These are phyloP conservation scores for Aspergillus arachidicola DNA, from an alignment of 2,329 filamentous ascomycete species.

Conservation along the genomic window DNA sequence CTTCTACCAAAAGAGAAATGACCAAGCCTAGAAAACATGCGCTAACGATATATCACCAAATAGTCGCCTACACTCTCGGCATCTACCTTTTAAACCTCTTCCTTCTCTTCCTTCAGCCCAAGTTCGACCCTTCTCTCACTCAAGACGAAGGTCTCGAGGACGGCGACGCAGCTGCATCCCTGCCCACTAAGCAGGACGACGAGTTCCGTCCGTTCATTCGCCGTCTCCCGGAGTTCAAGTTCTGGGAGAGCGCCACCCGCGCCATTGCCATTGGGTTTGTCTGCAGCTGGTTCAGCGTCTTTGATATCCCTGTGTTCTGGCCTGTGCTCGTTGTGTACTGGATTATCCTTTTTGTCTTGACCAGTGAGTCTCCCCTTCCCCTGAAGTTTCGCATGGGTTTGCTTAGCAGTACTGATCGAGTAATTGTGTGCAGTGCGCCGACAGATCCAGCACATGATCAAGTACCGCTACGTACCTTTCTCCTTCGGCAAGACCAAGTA, in stretches of 20 bases:
- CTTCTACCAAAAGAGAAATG: background rate
- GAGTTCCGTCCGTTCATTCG: slow-evolving; percentile 98
- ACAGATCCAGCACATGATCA: slow-evolving; percentile 99
- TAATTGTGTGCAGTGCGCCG: slow-evolving; percentile 72
- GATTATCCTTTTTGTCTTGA: slow-evolving; percentile 93
- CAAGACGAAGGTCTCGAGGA: slow-evolving; percentile 97
- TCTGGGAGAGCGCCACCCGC: slow-evolving; percentile 95
- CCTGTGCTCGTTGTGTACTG: slow-evolving; percentile 97
- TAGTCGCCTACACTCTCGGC: slow-evolving; percentile 94
- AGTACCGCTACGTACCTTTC: slow-evolving; percentile 97
- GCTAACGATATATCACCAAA: background rate
- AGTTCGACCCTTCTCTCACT: slow-evolving; percentile 97
- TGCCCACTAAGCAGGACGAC: slow-evolving; percentile 94
- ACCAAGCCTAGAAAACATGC: background rate
- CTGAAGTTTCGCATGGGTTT: background rate
- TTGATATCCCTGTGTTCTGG: slow-evolving; percentile 99
- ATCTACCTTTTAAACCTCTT: slow-evolving; percentile 99
- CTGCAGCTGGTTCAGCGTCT: slow-evolving; percentile 91
- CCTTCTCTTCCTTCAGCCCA: slow-evolving; percentile 95
- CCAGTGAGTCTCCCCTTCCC: slow-evolving; percentile 66
- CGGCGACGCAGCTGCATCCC: slow-evolving; percentile 70
- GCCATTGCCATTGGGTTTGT: slow-evolving; percentile 80
- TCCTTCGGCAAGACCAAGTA: slow-evolving; percentile 87
- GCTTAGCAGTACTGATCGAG: background rate
- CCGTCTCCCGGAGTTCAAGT: slow-evolving; percentile 97